Evolutionary conservation across 75 land plant genomes (phyloP), one percentile per base, ranked within the genome.

Genomic region (Pinus tabuliformis): DNA sequence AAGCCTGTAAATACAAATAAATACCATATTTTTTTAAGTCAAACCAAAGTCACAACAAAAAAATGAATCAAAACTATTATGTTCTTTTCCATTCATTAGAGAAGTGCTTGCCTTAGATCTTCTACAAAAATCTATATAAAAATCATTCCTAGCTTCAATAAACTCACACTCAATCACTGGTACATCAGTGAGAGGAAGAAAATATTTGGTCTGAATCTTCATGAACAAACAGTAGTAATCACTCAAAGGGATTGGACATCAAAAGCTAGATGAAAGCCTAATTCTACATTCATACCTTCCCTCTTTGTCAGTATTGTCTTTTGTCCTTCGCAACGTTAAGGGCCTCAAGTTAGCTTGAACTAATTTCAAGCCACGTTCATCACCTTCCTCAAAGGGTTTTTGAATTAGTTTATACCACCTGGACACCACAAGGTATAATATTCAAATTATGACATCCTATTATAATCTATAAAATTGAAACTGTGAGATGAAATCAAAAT

Each of bases 361-460:
- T 61, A 91, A 81, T 61, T 77, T 86, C 63, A 95, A 71, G 3
- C 94, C 94, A 77, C 92, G 83, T 65, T 78, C 89, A 83, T 95
- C 94, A 14, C 97, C 97, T 78, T 77, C 86, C 74, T 95, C 94
- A 79, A 83, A 95, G 14, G 98, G 98, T 75, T 76, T 91, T 75
- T 93, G 97, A 72, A 95, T 90, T 77, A 91, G 56, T 62, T 93
- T 91, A 22, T 86, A 58, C 98, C 96, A 95, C 93, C 98, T 93
- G 58, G 20, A 70, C 7, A 75, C 68, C 58, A 65, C 58, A 52
- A 61, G 18, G 1, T 8, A 8, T 7, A 49, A 1, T 49, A 49
- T 49, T 49, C 52, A 49, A 49, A 49, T 8, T 49, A 49, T 1
- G 9, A 49, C 11, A 8, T 9, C 11, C 52, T 49, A 49, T 8